Percentiles rank a stretch among this genome's conserved stretches.
phyloP scores from a whole-genome alignment of 2,329 filamentous ascomycete genomes.

The Alternaria infectoria region DNA sequence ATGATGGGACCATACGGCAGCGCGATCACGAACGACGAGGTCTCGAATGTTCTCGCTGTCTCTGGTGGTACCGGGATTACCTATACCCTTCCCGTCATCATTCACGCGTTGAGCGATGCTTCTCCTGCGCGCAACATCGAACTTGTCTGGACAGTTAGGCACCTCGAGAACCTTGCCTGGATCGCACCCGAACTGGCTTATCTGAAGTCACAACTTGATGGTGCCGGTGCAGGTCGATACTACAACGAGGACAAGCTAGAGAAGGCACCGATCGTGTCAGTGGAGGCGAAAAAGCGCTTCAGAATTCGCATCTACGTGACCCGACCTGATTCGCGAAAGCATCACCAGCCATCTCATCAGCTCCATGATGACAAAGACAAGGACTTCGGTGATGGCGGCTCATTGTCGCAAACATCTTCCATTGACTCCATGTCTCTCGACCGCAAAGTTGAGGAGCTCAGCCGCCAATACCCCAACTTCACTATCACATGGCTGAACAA shows the following conservation, averaged over 20 bases:
- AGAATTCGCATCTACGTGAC: constrained; percentile 6
- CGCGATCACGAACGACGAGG: neutral
- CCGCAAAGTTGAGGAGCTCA: constrained; percentile 1
- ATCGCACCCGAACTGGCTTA: constrained; percentile 1
- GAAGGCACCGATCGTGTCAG: neutral
- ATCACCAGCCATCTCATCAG: neutral
- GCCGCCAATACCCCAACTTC: neutral
- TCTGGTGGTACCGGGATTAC: constrained; percentile 9
- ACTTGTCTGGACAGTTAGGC: constrained; percentile 3
- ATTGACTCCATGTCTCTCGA: neutral
- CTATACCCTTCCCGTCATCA: constrained; percentile 6
- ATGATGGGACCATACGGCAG: constrained; percentile 11
- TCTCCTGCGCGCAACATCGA: constrained; percentile 8
- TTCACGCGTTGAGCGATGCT: neutral
- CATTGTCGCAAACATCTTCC: neutral
- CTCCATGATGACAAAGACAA: neutral
- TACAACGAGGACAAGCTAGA: neutral
- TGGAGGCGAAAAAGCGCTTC: neutral
- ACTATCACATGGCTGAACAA: constrained; percentile 6
- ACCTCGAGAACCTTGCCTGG: constrained; percentile 10
- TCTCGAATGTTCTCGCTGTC: constrained; percentile 3
- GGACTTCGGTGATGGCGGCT: neutral
- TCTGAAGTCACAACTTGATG: constrained; percentile 1
- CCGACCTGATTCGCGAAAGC: neutral
- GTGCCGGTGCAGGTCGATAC: neutral